A percentile compares a stretch with the other conserved stretches of the same genome.
Conservation (phyloP, 176 grass and related monocot genomes). For the maize (Zea mays) region DNA sequence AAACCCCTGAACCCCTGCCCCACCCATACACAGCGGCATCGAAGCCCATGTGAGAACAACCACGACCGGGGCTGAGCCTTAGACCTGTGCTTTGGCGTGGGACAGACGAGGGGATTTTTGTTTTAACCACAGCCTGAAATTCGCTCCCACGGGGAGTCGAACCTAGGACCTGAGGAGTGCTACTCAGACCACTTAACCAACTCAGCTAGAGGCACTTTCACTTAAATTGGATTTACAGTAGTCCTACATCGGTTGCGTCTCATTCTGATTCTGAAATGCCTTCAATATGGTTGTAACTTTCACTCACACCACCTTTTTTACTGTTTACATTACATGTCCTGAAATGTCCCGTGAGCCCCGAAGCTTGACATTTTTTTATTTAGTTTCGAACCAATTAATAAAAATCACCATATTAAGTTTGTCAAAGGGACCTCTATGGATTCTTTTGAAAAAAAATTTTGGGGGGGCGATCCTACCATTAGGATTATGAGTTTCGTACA, state of each 20-base stretch:
- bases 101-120: no score
- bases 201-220: no score
- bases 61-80: no score
- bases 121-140: no score
- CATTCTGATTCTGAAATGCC: constrained; percentile 14
- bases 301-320: background rate
- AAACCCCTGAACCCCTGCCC: no score
- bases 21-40: no score
- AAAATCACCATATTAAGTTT: background rate
- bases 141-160: no score
- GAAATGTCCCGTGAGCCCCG: background rate
- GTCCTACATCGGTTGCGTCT: background rate
- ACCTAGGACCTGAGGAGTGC: no score
- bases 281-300: constrained; percentile 11
- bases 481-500: background rate
- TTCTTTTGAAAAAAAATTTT: background rate
- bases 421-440: background rate
- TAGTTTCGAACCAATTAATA: background rate
- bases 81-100: no score
- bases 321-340: background rate
- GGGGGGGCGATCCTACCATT: background rate
- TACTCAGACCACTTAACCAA: no score
- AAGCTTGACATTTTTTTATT: background rate
- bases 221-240: constrained; percentile 10
- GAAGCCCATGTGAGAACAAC: no score